Evolutionary conservation across 495 filamentous ascomycete genomes (phyloP).

Genomic region (Penicillium goetzii): DNA sequence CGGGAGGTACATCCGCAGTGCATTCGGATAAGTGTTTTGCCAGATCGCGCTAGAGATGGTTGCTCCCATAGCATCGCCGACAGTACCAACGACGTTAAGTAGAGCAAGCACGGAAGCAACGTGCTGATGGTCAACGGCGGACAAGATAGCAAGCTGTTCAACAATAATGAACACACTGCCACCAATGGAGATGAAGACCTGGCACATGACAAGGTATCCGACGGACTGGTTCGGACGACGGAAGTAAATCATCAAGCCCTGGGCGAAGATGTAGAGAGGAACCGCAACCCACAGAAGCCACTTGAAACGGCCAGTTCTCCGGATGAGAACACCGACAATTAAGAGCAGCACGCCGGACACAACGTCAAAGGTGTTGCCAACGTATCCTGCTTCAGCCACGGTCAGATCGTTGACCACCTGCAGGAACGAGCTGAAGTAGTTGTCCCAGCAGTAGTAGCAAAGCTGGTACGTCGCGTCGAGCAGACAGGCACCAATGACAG

Average conservation of each 20-base stretch:
- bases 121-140: constrained; percentile 64
- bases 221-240: constrained; percentile 58
- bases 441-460: constrained; percentile 53
- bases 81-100: constrained; percentile 58
- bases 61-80: constrained; percentile 67
- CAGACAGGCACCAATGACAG: constrained; percentile 62
- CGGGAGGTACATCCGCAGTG: constrained; percentile 59
- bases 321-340: constrained; percentile 56
- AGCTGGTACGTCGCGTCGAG: constrained; percentile 60
- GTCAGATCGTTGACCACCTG: constrained; percentile 68
- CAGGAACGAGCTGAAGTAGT: constrained; percentile 70
- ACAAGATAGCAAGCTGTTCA: constrained; percentile 69
- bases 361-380: constrained; percentile 55
- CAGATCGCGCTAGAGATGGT: constrained; percentile 68
- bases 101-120: constrained; percentile 68
- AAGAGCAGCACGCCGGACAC: constrained; percentile 50
- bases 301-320: constrained; percentile 59
- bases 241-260: constrained; percentile 67
- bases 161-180: constrained; percentile 62
- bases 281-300: constrained; percentile 57
- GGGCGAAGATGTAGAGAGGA: constrained; percentile 59
- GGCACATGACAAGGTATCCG: constrained; percentile 70
- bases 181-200: constrained; percentile 70
- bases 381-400: constrained; percentile 52
- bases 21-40: constrained; percentile 59